Evolutionary conservation across 163 green algal genomes (phyloP), one percentile per base, ranked within the genome.

Genomic region (Trebouxiophyceae sp.): DNA sequence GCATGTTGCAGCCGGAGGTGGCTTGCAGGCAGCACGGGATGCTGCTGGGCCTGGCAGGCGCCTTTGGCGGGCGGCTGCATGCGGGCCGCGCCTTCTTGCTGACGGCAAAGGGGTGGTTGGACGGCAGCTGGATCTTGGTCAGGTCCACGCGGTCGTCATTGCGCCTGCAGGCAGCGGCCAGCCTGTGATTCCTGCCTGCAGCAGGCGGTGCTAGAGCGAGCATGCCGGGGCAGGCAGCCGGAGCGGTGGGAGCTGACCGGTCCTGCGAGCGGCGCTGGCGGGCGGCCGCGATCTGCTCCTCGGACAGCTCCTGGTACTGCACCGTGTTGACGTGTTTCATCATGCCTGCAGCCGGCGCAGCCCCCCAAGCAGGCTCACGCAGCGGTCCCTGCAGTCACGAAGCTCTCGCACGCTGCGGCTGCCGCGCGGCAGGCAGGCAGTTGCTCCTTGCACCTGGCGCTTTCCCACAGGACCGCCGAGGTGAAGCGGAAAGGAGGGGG

Each of bases 61-160:
- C 5, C 47, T 27, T 57, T 57, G 5, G 8, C 47, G 16, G 47
- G 5, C 8, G 8, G 47, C 47, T 57, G 19, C 19, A 8, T 30
- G 47, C 5, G 7, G 19, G 7, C n/a, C n/a, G n/a, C n/a, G 85
- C 72, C 71, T 75, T 28, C 57, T 81, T 68, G 30, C 68, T 77
- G 8, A 80, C 59, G 4, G 78, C 78, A 68, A 84, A 87, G 0
- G 80, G 80, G 62, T 87, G 80, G 65, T 87, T 85, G 1, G 72
- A 64, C 20, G 80, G 80, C 34, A 87, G 61, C 20, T 81, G 70
- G 22, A 84, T 63, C 23, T 71, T 65, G 16, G 77, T 64, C 27
- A 86, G 34, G 62, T 81, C 69, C n/a, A 81, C 6, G 0, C 55
- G 71, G 30, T 33, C 45, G 3, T 22, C 29, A 16, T 82, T 69